phyloP scores from a whole-genome alignment of 148 eudicot species.

The Euryodendron excelsum region DNA sequence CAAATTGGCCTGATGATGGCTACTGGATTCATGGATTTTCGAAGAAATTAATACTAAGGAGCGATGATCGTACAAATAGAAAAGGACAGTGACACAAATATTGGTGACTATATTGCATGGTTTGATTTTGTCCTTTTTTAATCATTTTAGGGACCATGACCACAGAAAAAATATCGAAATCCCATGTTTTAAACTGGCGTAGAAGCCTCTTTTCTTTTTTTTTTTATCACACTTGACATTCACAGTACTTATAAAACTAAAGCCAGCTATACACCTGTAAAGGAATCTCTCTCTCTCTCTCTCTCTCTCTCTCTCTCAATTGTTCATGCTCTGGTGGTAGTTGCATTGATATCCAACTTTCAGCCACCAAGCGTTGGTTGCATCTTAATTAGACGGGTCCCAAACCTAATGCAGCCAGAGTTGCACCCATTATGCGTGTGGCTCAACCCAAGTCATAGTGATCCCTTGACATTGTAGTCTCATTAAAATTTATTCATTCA shows the following conservation, averaged over 20 bases:
- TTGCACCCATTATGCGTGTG: not conserved
- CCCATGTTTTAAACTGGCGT: no score
- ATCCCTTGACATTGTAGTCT: no score
- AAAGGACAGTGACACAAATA: not conserved
- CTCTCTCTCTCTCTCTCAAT: not conserved
- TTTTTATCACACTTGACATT: no score
- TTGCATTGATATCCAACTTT: constrained; percentile 2
- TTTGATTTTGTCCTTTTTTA: not conserved
- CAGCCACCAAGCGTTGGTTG: not conserved
- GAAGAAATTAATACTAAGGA: not conserved
- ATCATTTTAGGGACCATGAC: not conserved
- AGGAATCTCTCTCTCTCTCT: not conserved
- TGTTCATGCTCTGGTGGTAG: not conserved
- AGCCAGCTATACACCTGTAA: no score
- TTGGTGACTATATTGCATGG: not conserved
- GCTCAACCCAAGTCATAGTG: not conserved
- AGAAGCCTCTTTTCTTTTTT: no score
- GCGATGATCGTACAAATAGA: not conserved
- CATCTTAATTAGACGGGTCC: not conserved
- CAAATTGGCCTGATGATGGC: not conserved
- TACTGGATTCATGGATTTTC: not conserved
- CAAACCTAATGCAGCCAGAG: not conserved
- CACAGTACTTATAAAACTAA: no score
- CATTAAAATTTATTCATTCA: not conserved
- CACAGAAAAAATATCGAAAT: no score